phyloP scores from a whole-genome alignment of 371 early-diverging fungal genomes.

The Chytridium lagenaria region DNA sequence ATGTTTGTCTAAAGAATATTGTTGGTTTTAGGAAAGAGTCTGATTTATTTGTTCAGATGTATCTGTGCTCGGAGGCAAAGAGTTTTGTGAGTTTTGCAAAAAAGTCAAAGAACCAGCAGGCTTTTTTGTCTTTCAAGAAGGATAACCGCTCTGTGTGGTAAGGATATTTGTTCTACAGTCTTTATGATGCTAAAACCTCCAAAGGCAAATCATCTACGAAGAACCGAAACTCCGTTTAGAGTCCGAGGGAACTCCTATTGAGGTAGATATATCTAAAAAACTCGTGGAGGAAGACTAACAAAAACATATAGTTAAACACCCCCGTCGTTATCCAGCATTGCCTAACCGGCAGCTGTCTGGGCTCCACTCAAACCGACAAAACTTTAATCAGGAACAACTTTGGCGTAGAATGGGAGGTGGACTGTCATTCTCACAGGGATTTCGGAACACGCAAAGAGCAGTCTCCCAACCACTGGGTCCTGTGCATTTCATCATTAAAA shows the following conservation, averaged over 20 bases:
- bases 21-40: not conserved
- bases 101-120: conserved; percentile 37
- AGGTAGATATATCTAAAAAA: conserved; percentile 21
- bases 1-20: not conserved
- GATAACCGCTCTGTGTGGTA: conserved; percentile 30
- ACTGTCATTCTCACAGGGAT: conserved; percentile 31
- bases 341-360: conserved; percentile 38
- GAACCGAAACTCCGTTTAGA: conserved; percentile 38
- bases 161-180: conserved; percentile 12
- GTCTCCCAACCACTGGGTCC: conserved; percentile 28
- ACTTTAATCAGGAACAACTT: conserved; percentile 44
- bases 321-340: conserved; percentile 41
- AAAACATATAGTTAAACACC: conserved; percentile 29
- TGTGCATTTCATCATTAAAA: too few relatives aligned
- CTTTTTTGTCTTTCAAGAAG: conserved; percentile 21
- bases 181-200: not conserved
- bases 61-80: conserved; percentile 39
- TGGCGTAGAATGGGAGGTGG: conserved; percentile 47
- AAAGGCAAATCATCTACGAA: conserved; percentile 37
- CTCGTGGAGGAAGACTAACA: not conserved
- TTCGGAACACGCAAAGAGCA: conserved; percentile 27
- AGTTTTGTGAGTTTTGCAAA: conserved; percentile 30
- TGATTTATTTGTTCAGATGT: conserved; percentile 43
- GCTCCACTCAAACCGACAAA: conserved; percentile 29
- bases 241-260: conserved; percentile 42